Evolutionary conservation across 2,329 filamentous ascomycete genomes (phyloP).

Genomic region (Phialemoniopsis sp.): DNA sequence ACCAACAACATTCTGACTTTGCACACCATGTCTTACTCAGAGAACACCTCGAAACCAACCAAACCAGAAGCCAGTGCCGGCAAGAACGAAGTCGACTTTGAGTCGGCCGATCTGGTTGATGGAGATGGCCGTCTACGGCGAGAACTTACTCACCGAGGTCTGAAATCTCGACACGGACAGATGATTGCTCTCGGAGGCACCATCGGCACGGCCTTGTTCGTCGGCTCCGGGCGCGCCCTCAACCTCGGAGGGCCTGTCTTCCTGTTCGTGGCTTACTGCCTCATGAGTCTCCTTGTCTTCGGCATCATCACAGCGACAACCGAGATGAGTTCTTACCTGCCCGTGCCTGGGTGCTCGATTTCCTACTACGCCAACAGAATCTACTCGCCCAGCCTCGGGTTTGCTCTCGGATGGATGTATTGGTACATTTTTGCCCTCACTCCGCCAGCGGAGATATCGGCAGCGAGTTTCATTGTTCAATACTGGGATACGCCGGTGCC

Average conservation of each 20-base stretch:
- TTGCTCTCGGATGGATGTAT: conserved; percentile 57
- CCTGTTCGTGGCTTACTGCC: conserved; percentile 64
- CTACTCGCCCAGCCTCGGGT: conserved; percentile 49
- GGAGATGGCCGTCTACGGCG: too few relatives aligned
- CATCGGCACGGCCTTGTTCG: conserved; percentile 21
- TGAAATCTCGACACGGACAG: conserved; percentile 10
- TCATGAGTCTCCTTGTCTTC: conserved; percentile 52
- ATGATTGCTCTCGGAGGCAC: conserved; percentile 11
- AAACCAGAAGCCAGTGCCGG: too few relatives aligned
- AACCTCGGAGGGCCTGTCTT: conserved; percentile 53
- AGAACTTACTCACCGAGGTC: too few relatives aligned
- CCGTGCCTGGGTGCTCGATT: conserved; percentile 51
- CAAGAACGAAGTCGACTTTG: too few relatives aligned
- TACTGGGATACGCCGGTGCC: conserved; percentile 61
- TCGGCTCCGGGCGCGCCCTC: conserved; percentile 17
- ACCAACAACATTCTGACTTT: too few relatives aligned
- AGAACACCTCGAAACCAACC: too few relatives aligned
- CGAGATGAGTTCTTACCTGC: conserved; percentile 52
- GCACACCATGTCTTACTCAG: too few relatives aligned
- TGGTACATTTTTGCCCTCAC: conserved; percentile 51
- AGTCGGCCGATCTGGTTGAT: too few relatives aligned
- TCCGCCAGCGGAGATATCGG: conserved; percentile 67
- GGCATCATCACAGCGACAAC: conserved; percentile 66
- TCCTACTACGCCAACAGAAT: conserved; percentile 53
- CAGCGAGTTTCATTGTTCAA: conserved; percentile 70